Evolutionary conservation across 2,329 filamentous ascomycete species (phyloP), one percentile per base, ranked within the genome.

Genomic region (Chalaropsis thielavioides): DNA sequence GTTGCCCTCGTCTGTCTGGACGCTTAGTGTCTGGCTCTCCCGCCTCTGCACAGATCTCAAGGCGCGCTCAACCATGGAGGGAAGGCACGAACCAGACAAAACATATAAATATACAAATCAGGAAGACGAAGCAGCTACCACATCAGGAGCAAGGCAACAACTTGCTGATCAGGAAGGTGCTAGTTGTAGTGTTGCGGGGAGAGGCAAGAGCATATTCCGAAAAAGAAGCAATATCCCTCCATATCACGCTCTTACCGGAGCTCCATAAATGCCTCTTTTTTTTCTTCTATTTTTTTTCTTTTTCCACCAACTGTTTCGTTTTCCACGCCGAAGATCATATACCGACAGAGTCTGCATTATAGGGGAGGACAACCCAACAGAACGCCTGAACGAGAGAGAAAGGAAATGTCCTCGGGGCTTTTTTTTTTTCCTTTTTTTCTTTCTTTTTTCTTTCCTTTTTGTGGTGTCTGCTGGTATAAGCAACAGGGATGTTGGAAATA

Each of bases 181-280:
- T 43, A 13, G 41, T n/a, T 31, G 10, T 27, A 6, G 0, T 51
- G 1, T 31, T 56, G 24, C 22, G 13, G 22, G 15, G 15, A 56
- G 22, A 56, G 13, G 27, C 51, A 56, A 17, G 22, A 56, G 51
- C 51, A 43, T n/a, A n/a, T n/a, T n/a, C n/a, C n/a, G n/a, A n/a
- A n/a, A 24, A 49, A 49, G 46, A 49, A 49, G 46, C 46, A 49
- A 49, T 49, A 49, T 24, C n/a, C 46, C 3, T 46, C 22, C 44
- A 6, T 19, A 49, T 15, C 17, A 49, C 46, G 46, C 46, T 49
- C 46, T 24, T 49, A 19, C 46, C 46, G 51, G 22, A 5, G 11
- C 51, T 56, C 51, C 46, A 49, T 35, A 56, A 56, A 56, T 56
- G 51, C 51, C 51, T 56, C 51, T 56, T 19, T 27, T 31, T n/a